A percentile compares a stretch with the other conserved stretches of the same genome.
phyloP scores from a whole-genome alignment of 202 grass and related monocot genomes.

The Saccharum hybrid region DNA sequence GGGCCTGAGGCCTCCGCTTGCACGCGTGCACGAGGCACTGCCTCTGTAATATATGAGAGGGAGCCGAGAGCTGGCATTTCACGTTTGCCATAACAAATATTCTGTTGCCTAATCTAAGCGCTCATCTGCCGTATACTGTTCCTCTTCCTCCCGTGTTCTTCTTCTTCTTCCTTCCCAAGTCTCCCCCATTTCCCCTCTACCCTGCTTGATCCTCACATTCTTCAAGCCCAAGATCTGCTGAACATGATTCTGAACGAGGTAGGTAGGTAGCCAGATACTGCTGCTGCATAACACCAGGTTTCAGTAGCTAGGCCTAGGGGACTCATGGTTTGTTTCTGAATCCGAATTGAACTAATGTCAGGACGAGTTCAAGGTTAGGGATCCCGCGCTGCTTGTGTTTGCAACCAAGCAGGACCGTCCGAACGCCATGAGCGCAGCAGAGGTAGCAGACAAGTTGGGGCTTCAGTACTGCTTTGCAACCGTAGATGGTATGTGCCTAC shows the following conservation, averaged over 20 bases:
- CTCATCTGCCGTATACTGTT: no score
- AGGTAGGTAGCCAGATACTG: neutral
- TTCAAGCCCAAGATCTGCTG: slow-evolving; percentile 23
- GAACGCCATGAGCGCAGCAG: slow-evolving; percentile 43
- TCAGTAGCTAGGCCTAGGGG: neutral
- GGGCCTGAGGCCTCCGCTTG: no score
- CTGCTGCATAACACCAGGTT: no score
- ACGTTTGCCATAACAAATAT: no score
- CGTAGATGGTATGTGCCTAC: slow-evolving; percentile 38
- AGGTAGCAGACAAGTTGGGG: slow-evolving; percentile 45
- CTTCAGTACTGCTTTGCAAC: slow-evolving; percentile 29
- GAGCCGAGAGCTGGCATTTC: no score
- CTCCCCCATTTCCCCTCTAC: no score
- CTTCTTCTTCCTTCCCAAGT: no score
- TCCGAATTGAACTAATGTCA: slow-evolving; percentile 9
- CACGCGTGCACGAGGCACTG: no score
- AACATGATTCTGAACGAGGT: slow-evolving; percentile 51
- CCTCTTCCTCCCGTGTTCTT: no score
- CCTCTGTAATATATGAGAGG: no score
- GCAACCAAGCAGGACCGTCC: slow-evolving; percentile 57
- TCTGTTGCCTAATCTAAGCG: no score
- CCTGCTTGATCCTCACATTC: no score
- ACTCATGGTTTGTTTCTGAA: slow-evolving; percentile 16
- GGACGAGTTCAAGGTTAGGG: slow-evolving; percentile 25
- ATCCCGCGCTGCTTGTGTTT: slow-evolving; percentile 47